A percentile compares a stretch with the other conserved stretches of the same genome.
These are phyloP conservation scores for Chytriomyces hyalinus DNA, from an alignment of 192 early-diverging fungal genomes.

Conservation along the genomic window DNA sequence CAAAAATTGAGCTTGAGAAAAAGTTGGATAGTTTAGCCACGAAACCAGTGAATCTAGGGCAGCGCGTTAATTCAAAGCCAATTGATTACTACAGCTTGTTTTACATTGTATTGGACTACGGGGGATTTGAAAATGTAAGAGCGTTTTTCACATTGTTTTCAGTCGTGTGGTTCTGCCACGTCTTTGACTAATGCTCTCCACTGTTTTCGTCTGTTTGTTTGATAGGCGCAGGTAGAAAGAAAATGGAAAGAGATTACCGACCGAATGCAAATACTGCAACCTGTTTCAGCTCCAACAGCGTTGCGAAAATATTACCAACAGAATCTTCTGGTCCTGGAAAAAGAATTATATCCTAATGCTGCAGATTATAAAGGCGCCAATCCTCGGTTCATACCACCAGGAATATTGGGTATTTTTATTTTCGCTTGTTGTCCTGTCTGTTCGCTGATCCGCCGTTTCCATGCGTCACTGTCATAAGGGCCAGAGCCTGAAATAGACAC, in stretches of 20 bases:
- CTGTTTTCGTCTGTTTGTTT: neutral
- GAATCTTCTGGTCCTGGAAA: constrained; percentile 6
- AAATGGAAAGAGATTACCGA: constrained; percentile 22
- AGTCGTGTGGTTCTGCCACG: neutral
- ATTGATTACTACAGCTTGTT: constrained; percentile 29
- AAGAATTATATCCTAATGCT: constrained; percentile 26
- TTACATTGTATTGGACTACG: constrained; percentile 31
- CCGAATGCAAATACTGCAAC: constrained; percentile 21
- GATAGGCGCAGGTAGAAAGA: constrained; percentile 1
- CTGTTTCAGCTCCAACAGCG: constrained; percentile 26
- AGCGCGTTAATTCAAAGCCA: constrained; percentile 18
- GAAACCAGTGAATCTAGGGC: neutral
- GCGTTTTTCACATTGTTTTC: neutral
- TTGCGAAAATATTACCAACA: constrained; percentile 18
- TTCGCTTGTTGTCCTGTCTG: neutral
- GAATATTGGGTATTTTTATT: constrained; percentile 19
- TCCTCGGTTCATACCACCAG: constrained; percentile 29
- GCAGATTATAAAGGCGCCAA: constrained; percentile 25
- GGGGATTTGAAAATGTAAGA: constrained; percentile 15
- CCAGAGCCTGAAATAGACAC: constrained; percentile 12
- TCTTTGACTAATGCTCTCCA: neutral
- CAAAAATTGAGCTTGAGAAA: constrained; percentile 9
- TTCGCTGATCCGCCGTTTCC: neutral
- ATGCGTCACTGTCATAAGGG: neutral
- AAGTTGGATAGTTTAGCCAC: neutral